Conservation (phyloP, 352 stramenopile genomes). For the Peronospora belbahrii region DNA sequence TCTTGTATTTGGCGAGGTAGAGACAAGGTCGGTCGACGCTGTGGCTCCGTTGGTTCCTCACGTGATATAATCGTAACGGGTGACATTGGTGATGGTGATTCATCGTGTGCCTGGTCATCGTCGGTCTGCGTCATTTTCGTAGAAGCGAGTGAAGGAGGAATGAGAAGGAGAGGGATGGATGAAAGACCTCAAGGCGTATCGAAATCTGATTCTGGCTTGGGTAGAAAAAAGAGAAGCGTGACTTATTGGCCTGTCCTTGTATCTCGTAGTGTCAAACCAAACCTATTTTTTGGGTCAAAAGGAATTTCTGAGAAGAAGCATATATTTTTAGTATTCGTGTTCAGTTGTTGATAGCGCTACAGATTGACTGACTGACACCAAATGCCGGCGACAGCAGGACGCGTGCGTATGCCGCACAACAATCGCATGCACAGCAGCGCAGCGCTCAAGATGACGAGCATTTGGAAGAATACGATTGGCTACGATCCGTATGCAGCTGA, state of each 20-base stretch:
- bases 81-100: background rate
- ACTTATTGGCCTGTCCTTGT: too few species aligned
- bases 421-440: conserved; percentile 93
- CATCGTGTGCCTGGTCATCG: conserved; percentile 6
- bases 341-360: background rate
- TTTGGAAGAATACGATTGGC: conserved; percentile 96
- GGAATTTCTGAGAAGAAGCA: background rate
- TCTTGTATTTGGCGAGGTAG: conserved; percentile 29
- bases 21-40: conserved; percentile 14
- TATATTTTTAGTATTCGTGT: conserved; percentile 6
- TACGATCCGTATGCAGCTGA: conserved; percentile 91
- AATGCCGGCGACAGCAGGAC: conserved; percentile 84
- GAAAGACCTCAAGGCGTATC: conserved; percentile 17
- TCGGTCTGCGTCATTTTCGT: conserved; percentile 19
- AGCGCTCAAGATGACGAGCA: conserved; percentile 92
- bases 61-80: conserved; percentile 10
- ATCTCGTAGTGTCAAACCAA: too few species aligned
- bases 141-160: too few species aligned
- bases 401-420: conserved; percentile 95
- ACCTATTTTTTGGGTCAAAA: too few species aligned
- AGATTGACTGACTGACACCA: too few species aligned
- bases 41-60: conserved; percentile 6
- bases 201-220: conserved; percentile 2
- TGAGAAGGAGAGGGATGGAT: too few species aligned
- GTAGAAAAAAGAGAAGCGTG: too few species aligned